Percentiles rank a stretch among this genome's conserved stretches.
Evolutionary conservation across 805 yeast species (phyloP).

Genomic region (Pichia sporocuriosa): DNA sequence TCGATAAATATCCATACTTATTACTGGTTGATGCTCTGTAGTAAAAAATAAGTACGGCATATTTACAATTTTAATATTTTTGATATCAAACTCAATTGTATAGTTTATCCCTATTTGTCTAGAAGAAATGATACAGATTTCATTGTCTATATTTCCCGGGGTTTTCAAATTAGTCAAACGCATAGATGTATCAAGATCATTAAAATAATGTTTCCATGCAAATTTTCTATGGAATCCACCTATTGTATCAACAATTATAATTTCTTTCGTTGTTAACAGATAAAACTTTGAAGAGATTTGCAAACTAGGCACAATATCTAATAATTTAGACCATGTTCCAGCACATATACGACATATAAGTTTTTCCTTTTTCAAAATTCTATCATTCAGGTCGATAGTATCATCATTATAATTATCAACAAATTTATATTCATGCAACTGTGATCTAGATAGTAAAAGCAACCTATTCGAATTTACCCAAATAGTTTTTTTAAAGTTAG

Average conservation of each 20-base stretch:
- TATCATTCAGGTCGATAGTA: no score
- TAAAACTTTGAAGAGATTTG: constrained; percentile 32
- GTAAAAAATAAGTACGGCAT: constrained; percentile 22
- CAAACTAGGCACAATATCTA: constrained; percentile 34
- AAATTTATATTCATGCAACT: constrained; percentile 31
- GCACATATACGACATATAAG: constrained; percentile 38
- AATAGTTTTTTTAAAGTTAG: constrained; percentile 45
- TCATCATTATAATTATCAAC: constrained; percentile 12
- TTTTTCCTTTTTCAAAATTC: no score
- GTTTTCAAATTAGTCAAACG: constrained; percentile 27
- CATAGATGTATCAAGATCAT: constrained; percentile 48
- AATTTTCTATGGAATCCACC: constrained; percentile 39
- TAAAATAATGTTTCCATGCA: constrained; percentile 69
- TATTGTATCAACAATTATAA: constrained; percentile 43
- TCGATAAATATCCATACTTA: not conserved
- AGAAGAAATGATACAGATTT: constrained; percentile 28
- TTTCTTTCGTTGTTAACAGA: constrained; percentile 59
- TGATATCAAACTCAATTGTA: constrained; percentile 26
- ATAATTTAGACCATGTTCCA: constrained; percentile 45
- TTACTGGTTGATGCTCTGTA: not conserved
- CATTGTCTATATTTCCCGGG: constrained; percentile 8
- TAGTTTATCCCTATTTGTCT: constrained; percentile 23
- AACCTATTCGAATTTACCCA: constrained; percentile 37
- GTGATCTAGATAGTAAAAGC: constrained; percentile 37
- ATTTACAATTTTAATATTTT: constrained; percentile 16